Conservation (phyloP, 306 rosid species). For the Dalbergia oliveri region DNA sequence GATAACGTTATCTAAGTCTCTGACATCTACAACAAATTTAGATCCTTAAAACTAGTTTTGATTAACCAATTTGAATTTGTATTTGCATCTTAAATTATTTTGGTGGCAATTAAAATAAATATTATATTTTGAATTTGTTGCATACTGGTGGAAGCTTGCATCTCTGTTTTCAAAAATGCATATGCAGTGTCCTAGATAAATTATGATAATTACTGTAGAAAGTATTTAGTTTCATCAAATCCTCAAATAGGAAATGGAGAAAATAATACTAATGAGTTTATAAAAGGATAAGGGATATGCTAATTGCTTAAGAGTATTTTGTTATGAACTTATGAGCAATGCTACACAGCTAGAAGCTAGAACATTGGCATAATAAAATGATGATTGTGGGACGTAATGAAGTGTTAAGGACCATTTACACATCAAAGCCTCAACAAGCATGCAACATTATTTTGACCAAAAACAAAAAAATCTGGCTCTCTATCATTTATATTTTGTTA, state of each 20-base stretch:
- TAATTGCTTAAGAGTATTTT: conserved; percentile 11
- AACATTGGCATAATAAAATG: not conserved
- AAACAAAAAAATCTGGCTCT: too few species aligned
- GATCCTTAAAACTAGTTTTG: conserved; percentile 30
- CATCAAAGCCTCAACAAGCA: not conserved
- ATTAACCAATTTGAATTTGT: not conserved
- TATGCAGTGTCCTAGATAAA: conserved; percentile 9
- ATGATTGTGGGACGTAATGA: not conserved
- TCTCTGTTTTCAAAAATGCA: conserved; percentile 1
- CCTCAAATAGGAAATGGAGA: not conserved
- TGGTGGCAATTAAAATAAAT: not conserved
- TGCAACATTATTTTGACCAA: not conserved
- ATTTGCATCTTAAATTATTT: conserved; percentile 16
- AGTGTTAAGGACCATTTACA: not conserved
- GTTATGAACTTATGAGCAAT: not conserved
- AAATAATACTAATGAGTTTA: conserved; percentile 15
- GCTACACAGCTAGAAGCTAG: too few species aligned
- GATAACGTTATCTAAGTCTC: not conserved
- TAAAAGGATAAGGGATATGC: conserved; percentile 3
- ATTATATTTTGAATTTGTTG: not conserved
- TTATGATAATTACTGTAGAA: conserved; percentile 3
- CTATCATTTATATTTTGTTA: not conserved
- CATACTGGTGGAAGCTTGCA: conserved; percentile 21
- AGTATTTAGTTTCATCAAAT: conserved; percentile 5
- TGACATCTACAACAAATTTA: conserved; percentile 13